Percentiles rank a stretch among this genome's conserved stretches.
Conservation (phyloP, 371 early-diverging fungal genomes). For the Phascolomyces articulosus region DNA sequence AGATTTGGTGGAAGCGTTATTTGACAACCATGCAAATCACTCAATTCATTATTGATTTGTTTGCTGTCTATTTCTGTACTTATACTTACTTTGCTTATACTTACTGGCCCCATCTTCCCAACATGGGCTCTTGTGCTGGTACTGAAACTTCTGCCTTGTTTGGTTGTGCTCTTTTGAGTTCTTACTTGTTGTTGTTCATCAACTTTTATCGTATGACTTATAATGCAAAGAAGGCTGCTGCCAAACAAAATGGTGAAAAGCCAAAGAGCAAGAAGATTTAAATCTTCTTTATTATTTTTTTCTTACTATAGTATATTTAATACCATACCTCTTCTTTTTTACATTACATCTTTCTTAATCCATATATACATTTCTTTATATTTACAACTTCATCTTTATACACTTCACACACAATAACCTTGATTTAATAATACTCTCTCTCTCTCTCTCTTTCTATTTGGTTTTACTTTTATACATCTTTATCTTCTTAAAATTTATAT, state of each 20-base stretch:
- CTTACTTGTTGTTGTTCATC: constrained; percentile 87
- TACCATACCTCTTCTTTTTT: not conserved
- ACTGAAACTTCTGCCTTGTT: constrained; percentile 79
- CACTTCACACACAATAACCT: no score
- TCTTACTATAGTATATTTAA: not conserved
- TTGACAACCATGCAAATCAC: constrained; percentile 89
- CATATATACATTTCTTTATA: no score
- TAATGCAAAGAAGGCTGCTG: constrained; percentile 50
- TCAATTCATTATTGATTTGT: constrained; percentile 88
- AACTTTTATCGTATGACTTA: constrained; percentile 89
- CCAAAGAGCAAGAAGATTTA: constrained; percentile 51
- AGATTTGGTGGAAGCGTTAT: constrained; percentile 93
- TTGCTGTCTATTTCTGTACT: constrained; percentile 78
- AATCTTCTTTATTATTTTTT: not conserved
- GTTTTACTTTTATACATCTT: constrained; percentile 1
- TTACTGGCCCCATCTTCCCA: constrained; percentile 73
- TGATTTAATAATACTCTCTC: no score
- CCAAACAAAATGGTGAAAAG: constrained; percentile 17
- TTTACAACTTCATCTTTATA: no score
- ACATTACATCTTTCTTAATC: no score
- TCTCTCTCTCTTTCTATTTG: not conserved
- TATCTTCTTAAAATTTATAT: not conserved
- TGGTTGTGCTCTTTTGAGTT: constrained; percentile 79
- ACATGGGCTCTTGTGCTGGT: constrained; percentile 79
- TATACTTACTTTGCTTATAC: constrained; percentile 80